Conservation (phyloP, 495 filamentous ascomycete species). For the Podospora bellae-mahoneyi region DNA sequence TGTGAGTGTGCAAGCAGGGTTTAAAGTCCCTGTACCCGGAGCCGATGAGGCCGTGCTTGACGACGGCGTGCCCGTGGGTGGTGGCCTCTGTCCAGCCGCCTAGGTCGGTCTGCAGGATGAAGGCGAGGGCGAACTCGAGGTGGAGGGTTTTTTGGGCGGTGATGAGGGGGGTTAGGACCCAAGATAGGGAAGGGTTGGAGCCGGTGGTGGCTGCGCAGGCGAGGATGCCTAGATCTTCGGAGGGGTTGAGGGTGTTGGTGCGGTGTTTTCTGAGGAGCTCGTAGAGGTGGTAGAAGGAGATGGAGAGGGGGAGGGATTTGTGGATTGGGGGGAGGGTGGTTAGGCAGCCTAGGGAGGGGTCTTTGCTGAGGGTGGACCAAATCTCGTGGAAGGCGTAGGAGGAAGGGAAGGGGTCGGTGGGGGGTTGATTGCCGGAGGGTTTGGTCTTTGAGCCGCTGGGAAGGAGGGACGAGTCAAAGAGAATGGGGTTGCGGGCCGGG, state of each 20-base stretch:
- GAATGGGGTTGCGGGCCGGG: conserved; percentile 20
- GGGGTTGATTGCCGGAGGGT: conserved; percentile 10
- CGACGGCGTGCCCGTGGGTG: conserved; percentile 12
- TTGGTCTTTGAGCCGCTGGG: conserved; percentile 13
- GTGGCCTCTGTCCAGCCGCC: conserved; percentile 10
- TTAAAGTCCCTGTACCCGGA: conserved; percentile 22
- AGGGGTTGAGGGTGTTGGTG: not conserved
- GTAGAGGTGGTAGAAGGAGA: conserved; percentile 30
- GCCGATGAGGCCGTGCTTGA: conserved; percentile 21
- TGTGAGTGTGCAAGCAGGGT: conserved; percentile 25
- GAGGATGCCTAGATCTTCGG: not conserved
- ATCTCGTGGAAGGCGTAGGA: conserved; percentile 19
- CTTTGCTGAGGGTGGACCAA: conserved; percentile 17
- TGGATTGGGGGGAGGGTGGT: conserved; percentile 26
- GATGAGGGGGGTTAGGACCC: conserved; percentile 13
- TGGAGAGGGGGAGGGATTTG: conserved; percentile 24
- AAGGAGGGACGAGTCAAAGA: conserved; percentile 24
- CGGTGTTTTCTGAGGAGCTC: conserved; percentile 13
- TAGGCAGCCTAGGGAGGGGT: no score
- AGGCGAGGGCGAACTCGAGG: conserved; percentile 23
- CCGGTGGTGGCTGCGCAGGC: conserved; percentile 15
- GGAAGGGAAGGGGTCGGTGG: not conserved
- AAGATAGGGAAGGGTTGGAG: conserved; percentile 15
- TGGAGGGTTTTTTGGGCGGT: conserved; percentile 16
- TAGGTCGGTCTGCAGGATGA: conserved; percentile 24